Conservation (phyloP, 495 filamentous ascomycete genomes). For the Xylaria flabelliformis region DNA sequence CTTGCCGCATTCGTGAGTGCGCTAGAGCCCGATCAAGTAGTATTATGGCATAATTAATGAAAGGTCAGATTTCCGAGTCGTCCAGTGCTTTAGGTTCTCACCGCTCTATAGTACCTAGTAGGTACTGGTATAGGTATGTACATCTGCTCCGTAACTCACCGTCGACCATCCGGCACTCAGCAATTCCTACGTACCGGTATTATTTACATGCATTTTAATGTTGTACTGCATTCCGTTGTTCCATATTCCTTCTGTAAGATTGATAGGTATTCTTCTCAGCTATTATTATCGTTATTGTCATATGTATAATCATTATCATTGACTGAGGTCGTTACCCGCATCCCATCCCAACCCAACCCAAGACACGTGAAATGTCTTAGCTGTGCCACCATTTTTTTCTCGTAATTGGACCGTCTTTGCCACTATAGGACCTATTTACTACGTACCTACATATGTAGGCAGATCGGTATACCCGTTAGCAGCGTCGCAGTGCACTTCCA, state of each 20-base stretch:
- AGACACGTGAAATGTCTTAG: not conserved
- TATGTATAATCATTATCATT: not conserved
- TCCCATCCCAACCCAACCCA: not conserved
- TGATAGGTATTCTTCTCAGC: not conserved
- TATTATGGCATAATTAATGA: not conserved
- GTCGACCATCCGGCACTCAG: not conserved
- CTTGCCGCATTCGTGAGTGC: not conserved
- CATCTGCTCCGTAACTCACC: not conserved
- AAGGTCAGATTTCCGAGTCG: not conserved
- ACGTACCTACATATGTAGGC: not conserved
- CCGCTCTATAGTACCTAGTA: not conserved
- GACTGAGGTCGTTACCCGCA: not conserved
- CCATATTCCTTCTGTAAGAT: not conserved
- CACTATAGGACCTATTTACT: not conserved
- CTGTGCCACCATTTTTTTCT: not conserved
- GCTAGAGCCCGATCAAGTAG: not conserved
- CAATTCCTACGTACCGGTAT: not conserved
- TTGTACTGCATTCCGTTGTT: not conserved
- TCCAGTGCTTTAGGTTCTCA: constrained; percentile 7
- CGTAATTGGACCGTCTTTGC: not conserved
- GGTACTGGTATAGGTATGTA: not conserved
- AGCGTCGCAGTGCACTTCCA: not conserved
- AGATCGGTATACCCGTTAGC: constrained; percentile 2
- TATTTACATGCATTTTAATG: not conserved
- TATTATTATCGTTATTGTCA: constrained; percentile 1